Evolutionary conservation across 2,329 filamentous ascomycete genomes (phyloP).

Genomic region (Bipolaris zeicola): DNA sequence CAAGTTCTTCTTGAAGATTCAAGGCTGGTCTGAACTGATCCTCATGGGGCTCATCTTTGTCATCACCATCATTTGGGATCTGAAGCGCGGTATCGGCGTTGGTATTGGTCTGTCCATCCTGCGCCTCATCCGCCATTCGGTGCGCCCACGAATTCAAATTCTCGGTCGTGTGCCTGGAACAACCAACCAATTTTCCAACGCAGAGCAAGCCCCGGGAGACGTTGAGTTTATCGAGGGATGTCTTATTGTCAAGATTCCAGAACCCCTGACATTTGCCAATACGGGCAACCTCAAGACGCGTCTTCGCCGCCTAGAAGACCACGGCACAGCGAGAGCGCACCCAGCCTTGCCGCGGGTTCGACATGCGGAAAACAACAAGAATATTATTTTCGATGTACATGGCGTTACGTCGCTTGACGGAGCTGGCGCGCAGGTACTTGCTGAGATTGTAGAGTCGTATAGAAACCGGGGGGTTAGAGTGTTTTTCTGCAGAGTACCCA

Average conservation of each 20-base stretch:
- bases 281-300: slow-evolving; percentile 89
- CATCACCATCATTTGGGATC: slow-evolving; percentile 91
- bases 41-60: slow-evolving; percentile 91
- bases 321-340: slow-evolving; percentile 84
- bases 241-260: slow-evolving; percentile 95
- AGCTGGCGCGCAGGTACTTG: slow-evolving; percentile 87
- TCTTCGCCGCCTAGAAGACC: slow-evolving; percentile 81
- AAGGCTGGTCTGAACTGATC: slow-evolving; percentile 81
- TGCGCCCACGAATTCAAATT: slow-evolving; percentile 93
- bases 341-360: slow-evolving; percentile 84
- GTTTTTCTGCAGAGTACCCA: slow-evolving; percentile 69
- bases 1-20: slow-evolving; percentile 83
- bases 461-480: slow-evolving; percentile 75
- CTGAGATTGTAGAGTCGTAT: slow-evolving; percentile 85
- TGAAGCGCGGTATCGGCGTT: slow-evolving; percentile 90
- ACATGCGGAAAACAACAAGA: slow-evolving; percentile 79
- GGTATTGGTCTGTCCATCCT: slow-evolving; percentile 90
- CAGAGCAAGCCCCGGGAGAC: slow-evolving; percentile 71
- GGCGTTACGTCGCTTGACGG: slow-evolving; percentile 96
- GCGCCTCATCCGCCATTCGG: slow-evolving; percentile 87
- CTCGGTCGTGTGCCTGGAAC: slow-evolving; percentile 86
- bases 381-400: slow-evolving; percentile 96
- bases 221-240: slow-evolving; percentile 92
- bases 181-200: slow-evolving; percentile 78
- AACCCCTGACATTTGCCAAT: slow-evolving; percentile 95